Percentiles rank a stretch among this genome's conserved stretches.
Evolutionary conservation across 2,329 filamentous ascomycete species (phyloP).

Genomic region (Scortechinia acanthostroma): DNA sequence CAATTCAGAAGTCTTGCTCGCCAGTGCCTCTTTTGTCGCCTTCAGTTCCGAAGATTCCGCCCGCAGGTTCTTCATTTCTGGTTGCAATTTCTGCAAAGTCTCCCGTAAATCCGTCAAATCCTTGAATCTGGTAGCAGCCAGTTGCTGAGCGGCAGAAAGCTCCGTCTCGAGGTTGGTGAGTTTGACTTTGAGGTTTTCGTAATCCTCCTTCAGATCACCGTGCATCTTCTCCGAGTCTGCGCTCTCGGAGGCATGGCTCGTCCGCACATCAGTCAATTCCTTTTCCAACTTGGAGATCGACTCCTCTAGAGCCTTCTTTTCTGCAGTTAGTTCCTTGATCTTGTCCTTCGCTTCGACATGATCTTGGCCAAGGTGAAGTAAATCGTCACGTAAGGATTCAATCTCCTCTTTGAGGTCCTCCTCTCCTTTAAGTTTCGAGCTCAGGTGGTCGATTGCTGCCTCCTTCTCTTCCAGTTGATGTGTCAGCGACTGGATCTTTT

Average conservation of each 20-base stretch:
- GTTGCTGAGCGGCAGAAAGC: constrained; percentile 12
- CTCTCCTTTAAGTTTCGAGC: constrained; percentile 47
- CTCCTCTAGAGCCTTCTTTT: constrained; percentile 60
- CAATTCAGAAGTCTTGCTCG: constrained; percentile 49
- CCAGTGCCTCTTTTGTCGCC: background rate
- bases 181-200: constrained; percentile 63
- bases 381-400: constrained; percentile 72
- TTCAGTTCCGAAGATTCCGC: background rate
- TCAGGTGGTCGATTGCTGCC: constrained; percentile 32
- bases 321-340: constrained; percentile 62
- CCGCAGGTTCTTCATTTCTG: background rate
- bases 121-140: background rate
- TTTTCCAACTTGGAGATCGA: constrained; percentile 64
- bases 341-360: constrained; percentile 77
- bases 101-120: constrained; percentile 9
- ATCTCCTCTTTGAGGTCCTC: constrained; percentile 80
- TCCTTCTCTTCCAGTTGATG: constrained; percentile 13
- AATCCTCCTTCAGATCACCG: constrained; percentile 81
- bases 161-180: constrained; percentile 65
- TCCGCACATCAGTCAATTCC: constrained; percentile 40
- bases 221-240: constrained; percentile 64
- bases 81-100: background rate
- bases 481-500: constrained; percentile 21
- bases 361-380: constrained; percentile 73
- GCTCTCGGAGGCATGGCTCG: constrained; percentile 3